phyloP scores from a whole-genome alignment of 306 rosid genomes.

The Comarum palustre region DNA sequence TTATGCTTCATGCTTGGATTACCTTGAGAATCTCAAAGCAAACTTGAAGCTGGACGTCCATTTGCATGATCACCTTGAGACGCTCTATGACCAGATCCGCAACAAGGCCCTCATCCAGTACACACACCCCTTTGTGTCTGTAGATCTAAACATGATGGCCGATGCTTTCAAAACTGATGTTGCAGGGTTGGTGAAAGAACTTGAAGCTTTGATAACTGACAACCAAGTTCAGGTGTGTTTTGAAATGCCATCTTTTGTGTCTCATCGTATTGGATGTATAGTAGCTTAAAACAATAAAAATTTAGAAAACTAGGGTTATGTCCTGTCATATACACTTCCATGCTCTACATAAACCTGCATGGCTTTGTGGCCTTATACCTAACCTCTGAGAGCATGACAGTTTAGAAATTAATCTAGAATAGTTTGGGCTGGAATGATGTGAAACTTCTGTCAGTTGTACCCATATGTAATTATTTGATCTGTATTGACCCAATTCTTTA shows the following conservation, averaged over 20 bases:
- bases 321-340: not conserved
- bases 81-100: slow-evolving; percentile 90
- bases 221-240: slow-evolving; percentile 86
- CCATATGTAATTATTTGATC: not conserved
- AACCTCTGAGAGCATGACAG: not conserved
- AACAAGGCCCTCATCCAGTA: slow-evolving; percentile 95
- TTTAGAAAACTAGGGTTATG: not conserved
- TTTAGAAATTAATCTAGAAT: not conserved
- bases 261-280: not conserved
- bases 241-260: slow-evolving; percentile 16
- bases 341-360: not conserved
- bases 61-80: slow-evolving; percentile 90
- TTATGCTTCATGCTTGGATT: slow-evolving; percentile 94
- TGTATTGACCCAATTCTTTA: slow-evolving; percentile 16
- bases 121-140: slow-evolving; percentile 90
- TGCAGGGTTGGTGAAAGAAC: slow-evolving; percentile 89
- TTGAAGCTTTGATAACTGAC: slow-evolving; percentile 90
- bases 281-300: not conserved
- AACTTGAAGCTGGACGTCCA: slow-evolving; percentile 79
- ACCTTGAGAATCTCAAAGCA: slow-evolving; percentile 92
- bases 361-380: not conserved
- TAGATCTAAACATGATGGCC: slow-evolving; percentile 89
- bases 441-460: not conserved
- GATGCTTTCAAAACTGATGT: slow-evolving; percentile 93
- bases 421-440: not conserved